Conservation (phyloP, 345 rosid genomes). For the Acer negundo region DNA sequence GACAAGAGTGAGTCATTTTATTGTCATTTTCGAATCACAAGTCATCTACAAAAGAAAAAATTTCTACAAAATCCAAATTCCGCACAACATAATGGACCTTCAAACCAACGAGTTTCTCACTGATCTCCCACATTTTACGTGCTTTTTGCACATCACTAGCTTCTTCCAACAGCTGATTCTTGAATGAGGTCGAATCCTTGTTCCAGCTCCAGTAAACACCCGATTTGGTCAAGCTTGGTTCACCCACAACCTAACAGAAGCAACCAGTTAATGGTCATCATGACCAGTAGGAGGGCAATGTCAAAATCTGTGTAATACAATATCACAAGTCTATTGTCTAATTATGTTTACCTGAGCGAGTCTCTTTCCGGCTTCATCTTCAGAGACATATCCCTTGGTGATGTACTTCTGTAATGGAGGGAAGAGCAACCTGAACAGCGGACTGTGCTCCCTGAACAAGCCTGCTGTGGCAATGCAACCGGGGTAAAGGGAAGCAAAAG, state of each 20-base stretch:
- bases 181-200: conserved; percentile 57
- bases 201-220: conserved; percentile 99
- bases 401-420: conserved; percentile 84
- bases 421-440: conserved; percentile 47
- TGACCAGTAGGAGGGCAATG: too few relatives aligned
- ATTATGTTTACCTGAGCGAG: conserved; percentile 67
- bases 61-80: conserved; percentile 29
- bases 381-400: conserved; percentile 94
- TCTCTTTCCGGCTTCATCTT: conserved; percentile 91
- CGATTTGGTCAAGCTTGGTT: conserved; percentile 83
- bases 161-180: conserved; percentile 53
- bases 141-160: conserved; percentile 64
- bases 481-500: too few relatives aligned
- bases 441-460: conserved; percentile 93
- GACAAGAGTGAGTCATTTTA: conserved; percentile 32
- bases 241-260: conserved; percentile 66
- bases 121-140: conserved; percentile 88
- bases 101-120: conserved; percentile 94
- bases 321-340: too few relatives aligned
- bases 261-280: background rate
- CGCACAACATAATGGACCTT: background rate
- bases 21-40: conserved; percentile 25
- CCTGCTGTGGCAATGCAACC: conserved; percentile 98
- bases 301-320: background rate
- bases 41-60: conserved; percentile 21